Evolutionary conservation across 108 stramenopile genomes (phyloP), one percentile per base, ranked within the genome.

Genomic region (Skeletonema tropicum): DNA sequence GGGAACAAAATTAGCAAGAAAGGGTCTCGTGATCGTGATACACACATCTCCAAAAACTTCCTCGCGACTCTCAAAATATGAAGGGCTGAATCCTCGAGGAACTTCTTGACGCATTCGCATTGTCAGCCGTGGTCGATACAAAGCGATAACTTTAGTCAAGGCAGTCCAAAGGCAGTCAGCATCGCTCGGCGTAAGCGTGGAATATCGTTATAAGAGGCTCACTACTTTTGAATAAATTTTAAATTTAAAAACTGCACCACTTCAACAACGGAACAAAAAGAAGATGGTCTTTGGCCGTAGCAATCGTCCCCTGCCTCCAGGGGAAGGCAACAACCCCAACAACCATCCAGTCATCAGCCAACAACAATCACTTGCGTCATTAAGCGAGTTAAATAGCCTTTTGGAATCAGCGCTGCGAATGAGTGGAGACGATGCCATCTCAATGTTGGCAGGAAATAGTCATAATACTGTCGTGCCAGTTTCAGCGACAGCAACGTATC

Each of bases 351-450:
- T 5, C 15, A 45, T 45, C 3, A 45, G 42, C 4, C 52, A 55
- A 55, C 23, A 55, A 55, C 23, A 55, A 55, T 55, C 52, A n/a
- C 21, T 55, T 9, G 52, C 21, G 25, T 72, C 71, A 21, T 57
- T 79, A 9, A 71, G 66, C 31, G 78, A 79, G 39, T 41, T 79
- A 26, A 79, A 79, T 68, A 59, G 71, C 12, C 42, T 79, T 23
- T 61, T 79, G 32, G 78, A 79, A 38, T 72, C 78, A 36, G 78
- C 78, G 7, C 57, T 79, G 29, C 66, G 78, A 23, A 79, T 79
- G 70, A 71, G 78, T 15, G 66, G 68, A 6, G 66, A 35, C 8
- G 60, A 31, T 14, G 60, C 42, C 7, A 25, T 57, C 26, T 57
- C 58, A 26, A 23, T 41, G 26, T 30, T 49, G 17, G 49, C n/a